A percentile compares a stretch with the other conserved stretches of the same genome.
Conservation (phyloP, 1,284 basidiomycete genomes). For the Peniophora sp. region DNA sequence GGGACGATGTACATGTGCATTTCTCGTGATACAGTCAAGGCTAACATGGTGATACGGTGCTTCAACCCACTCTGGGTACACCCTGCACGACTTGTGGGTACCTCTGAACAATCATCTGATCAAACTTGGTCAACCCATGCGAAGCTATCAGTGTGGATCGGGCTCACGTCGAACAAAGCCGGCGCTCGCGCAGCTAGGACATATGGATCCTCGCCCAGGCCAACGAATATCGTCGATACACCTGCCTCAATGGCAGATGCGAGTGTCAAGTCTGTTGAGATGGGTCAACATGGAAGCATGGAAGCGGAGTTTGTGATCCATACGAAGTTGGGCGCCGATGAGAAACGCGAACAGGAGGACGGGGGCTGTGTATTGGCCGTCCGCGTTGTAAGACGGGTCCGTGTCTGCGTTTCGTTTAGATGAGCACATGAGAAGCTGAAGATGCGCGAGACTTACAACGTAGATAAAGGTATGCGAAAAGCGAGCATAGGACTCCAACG, state of each 20-base stretch:
- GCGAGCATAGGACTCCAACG: conserved; percentile 68
- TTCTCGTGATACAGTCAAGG: too few species aligned
- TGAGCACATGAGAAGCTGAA: conserved; percentile 10
- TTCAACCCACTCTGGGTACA: conserved; percentile 27
- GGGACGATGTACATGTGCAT: too few species aligned
- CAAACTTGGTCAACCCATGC: too few species aligned
- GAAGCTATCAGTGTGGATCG: too few species aligned
- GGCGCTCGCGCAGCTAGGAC: conserved; percentile 70
- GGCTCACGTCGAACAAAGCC: conserved; percentile 55
- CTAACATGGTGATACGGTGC: too few species aligned
- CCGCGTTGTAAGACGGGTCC: conserved; percentile 61
- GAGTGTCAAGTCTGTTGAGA: conserved; percentile 48
- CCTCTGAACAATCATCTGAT: conserved; percentile 48
- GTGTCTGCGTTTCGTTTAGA: conserved; percentile 38
- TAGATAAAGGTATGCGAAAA: conserved; percentile 81
- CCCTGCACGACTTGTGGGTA: conserved; percentile 55
- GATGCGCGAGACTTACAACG: conserved; percentile 39
- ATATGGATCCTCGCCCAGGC: conserved; percentile 75
- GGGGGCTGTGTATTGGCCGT: conserved; percentile 72
- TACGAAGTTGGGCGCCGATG: conserved; percentile 69
- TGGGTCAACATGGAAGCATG: conserved; percentile 5
- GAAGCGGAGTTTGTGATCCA: conserved; percentile 17
- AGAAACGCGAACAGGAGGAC: conserved; percentile 75
- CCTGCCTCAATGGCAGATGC: conserved; percentile 71
- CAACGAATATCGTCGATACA: conserved; percentile 83